Conservation (phyloP, 495 filamentous ascomycete species). For the Trichocladium uniseriatum region DNA sequence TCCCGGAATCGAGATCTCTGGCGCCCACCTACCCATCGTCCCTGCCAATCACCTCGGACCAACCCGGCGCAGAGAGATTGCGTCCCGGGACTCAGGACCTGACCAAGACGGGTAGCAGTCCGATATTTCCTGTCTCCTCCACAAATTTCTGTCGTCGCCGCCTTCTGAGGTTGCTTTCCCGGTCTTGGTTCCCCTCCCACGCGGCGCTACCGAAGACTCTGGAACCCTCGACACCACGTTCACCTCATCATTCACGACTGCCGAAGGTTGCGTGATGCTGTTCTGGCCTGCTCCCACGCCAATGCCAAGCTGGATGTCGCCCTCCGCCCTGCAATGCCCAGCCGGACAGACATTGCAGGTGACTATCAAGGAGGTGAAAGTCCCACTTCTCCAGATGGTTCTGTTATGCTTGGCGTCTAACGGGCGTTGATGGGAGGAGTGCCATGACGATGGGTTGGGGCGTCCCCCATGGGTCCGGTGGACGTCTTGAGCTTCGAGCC, state of each 20-base stretch:
- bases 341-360: no score
- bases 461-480: no score
- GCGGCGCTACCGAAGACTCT: neutral
- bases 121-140: constrained; percentile 12
- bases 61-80: constrained; percentile 12
- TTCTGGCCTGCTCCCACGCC: neutral
- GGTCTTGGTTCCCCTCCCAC: neutral
- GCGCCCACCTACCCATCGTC: no score
- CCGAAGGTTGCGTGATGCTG: no score
- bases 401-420: no score
- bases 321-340: no score
- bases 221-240: neutral
- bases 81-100: neutral
- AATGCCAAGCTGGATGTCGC: neutral
- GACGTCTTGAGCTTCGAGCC: no score
- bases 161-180: neutral
- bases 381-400: no score
- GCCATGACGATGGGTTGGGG: no score
- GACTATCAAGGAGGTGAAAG: no score
- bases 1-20: constrained; percentile 3
- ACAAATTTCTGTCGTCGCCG: constrained; percentile 1
- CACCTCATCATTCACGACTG: neutral
- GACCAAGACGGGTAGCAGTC: constrained; percentile 15
- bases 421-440: no score
- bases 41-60: constrained; percentile 1